Percentiles rank a stretch among this genome's conserved stretches.
Evolutionary conservation across 2,329 filamentous ascomycete genomes (phyloP).

Genomic region (Clathrospora elynae): DNA sequence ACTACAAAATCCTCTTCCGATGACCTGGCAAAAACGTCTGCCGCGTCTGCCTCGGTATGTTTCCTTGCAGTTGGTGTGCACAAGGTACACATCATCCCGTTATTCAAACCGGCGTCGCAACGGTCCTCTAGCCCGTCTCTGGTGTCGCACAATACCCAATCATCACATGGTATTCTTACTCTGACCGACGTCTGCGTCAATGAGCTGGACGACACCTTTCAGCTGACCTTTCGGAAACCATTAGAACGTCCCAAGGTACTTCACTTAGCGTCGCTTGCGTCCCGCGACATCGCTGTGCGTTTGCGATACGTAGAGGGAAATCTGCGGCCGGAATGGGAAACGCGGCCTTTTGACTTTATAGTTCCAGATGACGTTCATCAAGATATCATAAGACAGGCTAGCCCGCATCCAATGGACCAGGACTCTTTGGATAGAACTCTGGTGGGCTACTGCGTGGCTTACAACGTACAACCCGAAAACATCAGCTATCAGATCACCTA

Average conservation of each 20-base stretch:
- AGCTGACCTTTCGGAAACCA: slow-evolving; percentile 67
- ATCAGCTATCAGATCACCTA: slow-evolving; percentile 55
- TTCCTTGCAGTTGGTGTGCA: slow-evolving; percentile 72
- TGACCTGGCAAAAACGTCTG: slow-evolving; percentile 67
- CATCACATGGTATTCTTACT: slow-evolving; percentile 67
- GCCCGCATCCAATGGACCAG: slow-evolving; percentile 63
- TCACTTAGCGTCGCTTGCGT: slow-evolving; percentile 67
- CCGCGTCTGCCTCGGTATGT: slow-evolving; percentile 66
- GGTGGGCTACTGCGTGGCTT: slow-evolving; percentile 71
- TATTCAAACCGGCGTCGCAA: slow-evolving; percentile 62
- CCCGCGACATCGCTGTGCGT: slow-evolving; percentile 67
- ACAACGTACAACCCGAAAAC: slow-evolving; percentile 68
- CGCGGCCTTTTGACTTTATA: slow-evolving; percentile 65
- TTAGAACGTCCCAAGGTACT: slow-evolving; percentile 61
- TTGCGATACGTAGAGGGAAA: slow-evolving; percentile 66
- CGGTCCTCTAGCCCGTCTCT: slow-evolving; percentile 61
- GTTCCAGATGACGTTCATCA: slow-evolving; percentile 58
- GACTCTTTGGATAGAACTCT: slow-evolving; percentile 68
- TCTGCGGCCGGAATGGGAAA: slow-evolving; percentile 68
- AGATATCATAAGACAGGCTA: slow-evolving; percentile 42
- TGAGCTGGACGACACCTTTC: slow-evolving; percentile 68
- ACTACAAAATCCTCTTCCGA: slow-evolving; percentile 65
- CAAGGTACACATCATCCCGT: slow-evolving; percentile 70
- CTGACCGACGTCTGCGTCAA: slow-evolving; percentile 64
- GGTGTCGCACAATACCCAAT: slow-evolving; percentile 55